Conservation (phyloP, 306 rosid species). For the Prunus kanzakura region DNA sequence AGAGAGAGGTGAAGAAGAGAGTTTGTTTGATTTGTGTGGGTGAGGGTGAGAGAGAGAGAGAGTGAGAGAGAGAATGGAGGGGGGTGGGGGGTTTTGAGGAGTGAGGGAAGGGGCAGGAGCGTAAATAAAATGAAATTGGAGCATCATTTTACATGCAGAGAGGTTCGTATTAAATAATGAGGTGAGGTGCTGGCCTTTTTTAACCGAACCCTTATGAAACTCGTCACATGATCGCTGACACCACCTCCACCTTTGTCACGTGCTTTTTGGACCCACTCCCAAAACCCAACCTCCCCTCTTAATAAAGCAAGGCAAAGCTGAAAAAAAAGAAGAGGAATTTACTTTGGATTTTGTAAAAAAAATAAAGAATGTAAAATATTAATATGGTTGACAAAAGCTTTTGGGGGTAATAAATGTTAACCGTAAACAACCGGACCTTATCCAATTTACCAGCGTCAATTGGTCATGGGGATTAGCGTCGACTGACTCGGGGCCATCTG, state of each 20-base stretch:
- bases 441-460: conserved; percentile 33
- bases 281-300: background rate
- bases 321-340: background rate
- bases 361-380: background rate
- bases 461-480: conserved; percentile 54
- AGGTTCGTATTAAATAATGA: conserved; percentile 36
- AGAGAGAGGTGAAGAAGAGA: conserved; percentile 12
- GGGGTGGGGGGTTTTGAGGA: conserved; percentile 81
- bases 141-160: conserved; percentile 58
- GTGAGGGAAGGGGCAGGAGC: conserved; percentile 39
- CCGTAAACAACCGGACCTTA: conserved; percentile 37
- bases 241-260: conserved; percentile 65
- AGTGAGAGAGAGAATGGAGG: conserved; percentile 19
- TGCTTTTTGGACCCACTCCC: conserved; percentile 51
- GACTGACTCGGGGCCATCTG: conserved; percentile 26
- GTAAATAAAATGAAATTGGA: conserved; percentile 29
- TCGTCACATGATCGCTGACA: conserved; percentile 88
- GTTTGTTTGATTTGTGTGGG: background rate
- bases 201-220: conserved; percentile 36
- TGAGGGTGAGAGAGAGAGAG: background rate
- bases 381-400: conserved; percentile 11
- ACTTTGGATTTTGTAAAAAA: background rate
- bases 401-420: conserved; percentile 25
- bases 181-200: conserved; percentile 33
- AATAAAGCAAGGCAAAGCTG: background rate